These are phyloP conservation scores for Candida railenensis DNA, from an alignment of 805 yeast genomes.

Conservation along the genomic window DNA sequence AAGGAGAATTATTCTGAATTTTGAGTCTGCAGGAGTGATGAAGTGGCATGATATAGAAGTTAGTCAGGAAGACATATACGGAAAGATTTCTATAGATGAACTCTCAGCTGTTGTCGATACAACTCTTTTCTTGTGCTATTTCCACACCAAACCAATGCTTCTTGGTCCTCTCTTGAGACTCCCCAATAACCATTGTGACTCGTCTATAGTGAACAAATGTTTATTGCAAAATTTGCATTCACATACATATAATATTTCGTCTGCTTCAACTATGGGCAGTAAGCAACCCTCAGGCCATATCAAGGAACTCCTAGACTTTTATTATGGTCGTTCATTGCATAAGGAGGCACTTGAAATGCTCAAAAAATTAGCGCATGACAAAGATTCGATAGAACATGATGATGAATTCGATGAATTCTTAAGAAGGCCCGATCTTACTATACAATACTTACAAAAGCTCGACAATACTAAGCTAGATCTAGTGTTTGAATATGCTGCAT, in stretches of 20 bases:
- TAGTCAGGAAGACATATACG: conserved; percentile 41
- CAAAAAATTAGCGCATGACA: conserved; percentile 24
- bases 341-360: conserved; percentile 65
- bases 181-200: conserved; percentile 68
- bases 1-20: conserved; percentile 45
- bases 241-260: conserved; percentile 9
- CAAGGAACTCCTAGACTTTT: conserved; percentile 76
- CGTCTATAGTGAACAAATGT: conserved; percentile 55
- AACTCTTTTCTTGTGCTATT: conserved; percentile 71
- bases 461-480: conserved; percentile 48
- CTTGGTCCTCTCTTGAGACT: conserved; percentile 82
- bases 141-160: conserved; percentile 64
- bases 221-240: conserved; percentile 38
- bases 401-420: conserved; percentile 25
- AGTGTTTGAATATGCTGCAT: conserved; percentile 54
- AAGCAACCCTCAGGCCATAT: conserved; percentile 39
- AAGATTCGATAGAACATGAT: conserved; percentile 12
- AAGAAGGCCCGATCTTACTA: conserved; percentile 42
- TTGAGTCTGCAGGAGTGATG: conserved; percentile 32
- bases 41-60: conserved; percentile 50
- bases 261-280: conserved; percentile 2
- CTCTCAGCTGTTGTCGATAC: conserved; percentile 66
- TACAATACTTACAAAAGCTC: conserved; percentile 60
- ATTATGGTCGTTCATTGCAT: conserved; percentile 61
- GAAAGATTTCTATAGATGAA: conserved; percentile 15